phyloP scores from a whole-genome alignment of 306 rosid genomes.

The Pueraria montana region DNA sequence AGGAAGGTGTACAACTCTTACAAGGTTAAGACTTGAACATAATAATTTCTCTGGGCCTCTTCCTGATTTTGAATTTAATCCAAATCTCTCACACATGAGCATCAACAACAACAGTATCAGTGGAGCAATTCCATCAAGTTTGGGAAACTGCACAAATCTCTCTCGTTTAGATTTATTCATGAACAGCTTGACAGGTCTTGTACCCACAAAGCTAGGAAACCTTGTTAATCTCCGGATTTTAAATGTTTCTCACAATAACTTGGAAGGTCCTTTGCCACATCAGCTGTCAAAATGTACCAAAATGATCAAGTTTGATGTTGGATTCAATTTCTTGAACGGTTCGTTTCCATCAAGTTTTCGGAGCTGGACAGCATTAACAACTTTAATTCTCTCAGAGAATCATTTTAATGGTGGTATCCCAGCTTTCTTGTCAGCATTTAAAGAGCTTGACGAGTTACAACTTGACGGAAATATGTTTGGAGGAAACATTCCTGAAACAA shows the following conservation, averaged over 20 bases:
- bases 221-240: conserved; percentile 60
- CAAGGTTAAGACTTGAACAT: conserved; percentile 64
- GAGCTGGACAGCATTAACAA: conserved; percentile 66
- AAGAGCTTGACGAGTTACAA: conserved; percentile 59
- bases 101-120: conserved; percentile 60
- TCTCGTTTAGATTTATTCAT: conserved; percentile 60
- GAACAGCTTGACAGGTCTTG: conserved; percentile 63
- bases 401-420: conserved; percentile 72
- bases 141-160: conserved; percentile 68
- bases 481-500: conserved; percentile 70
- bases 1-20: conserved; percentile 75
- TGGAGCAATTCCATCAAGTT: conserved; percentile 74
- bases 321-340: conserved; percentile 79
- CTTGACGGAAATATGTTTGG: conserved; percentile 83
- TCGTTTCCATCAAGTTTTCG: conserved; percentile 65
- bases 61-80: conserved; percentile 64
- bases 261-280: conserved; percentile 76
- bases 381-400: conserved; percentile 68
- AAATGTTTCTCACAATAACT: conserved; percentile 65
- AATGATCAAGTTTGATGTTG: conserved; percentile 62
- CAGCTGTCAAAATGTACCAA: conserved; percentile 67
- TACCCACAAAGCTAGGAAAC: conserved; percentile 72
- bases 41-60: conserved; percentile 66
- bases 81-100: conserved; percentile 53
- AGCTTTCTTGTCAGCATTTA: conserved; percentile 57